Percentiles rank a stretch among this genome's conserved stretches.
phyloP scores from a whole-genome alignment of 805 yeast genomes.

The Lachancea kluyveri region DNA sequence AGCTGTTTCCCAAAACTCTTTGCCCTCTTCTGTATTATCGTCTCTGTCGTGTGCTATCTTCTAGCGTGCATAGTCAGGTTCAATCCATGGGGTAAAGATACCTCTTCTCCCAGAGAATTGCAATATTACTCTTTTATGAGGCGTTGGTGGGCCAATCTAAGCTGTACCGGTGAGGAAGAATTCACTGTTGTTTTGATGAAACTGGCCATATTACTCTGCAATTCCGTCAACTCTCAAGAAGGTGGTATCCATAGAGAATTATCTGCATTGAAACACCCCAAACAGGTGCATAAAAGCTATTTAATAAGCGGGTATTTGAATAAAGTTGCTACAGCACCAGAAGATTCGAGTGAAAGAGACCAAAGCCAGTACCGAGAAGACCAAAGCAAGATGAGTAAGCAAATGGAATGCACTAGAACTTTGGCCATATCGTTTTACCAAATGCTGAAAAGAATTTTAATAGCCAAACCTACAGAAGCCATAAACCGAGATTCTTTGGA shows the following conservation, averaged over 20 bases:
- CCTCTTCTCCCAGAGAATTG: slow-evolving; percentile 18
- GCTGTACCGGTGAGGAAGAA: slow-evolving; percentile 30
- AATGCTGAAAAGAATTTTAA: too few relatives aligned
- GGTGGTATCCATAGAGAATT: slow-evolving; percentile 25
- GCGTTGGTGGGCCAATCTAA: slow-evolving; percentile 25
- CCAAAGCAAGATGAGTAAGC: background rate
- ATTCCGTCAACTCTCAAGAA: slow-evolving; percentile 16
- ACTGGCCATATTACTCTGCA: slow-evolving; percentile 20
- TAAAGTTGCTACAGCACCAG: slow-evolving; percentile 13
- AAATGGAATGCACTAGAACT: background rate
- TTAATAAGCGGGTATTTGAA: slow-evolving; percentile 21
- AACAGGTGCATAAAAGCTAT: slow-evolving; percentile 14
- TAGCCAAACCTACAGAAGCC: too few relatives aligned
- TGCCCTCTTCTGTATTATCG: slow-evolving; percentile 40
- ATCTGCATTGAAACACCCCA: slow-evolving; percentile 16
- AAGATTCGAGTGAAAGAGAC: slow-evolving; percentile 5
- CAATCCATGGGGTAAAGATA: slow-evolving; percentile 17
- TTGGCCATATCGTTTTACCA: too few relatives aligned
- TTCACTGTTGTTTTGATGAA: slow-evolving; percentile 19
- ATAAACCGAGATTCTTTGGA: background rate
- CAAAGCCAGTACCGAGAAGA: slow-evolving; percentile 1
- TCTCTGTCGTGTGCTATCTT: slow-evolving; percentile 49
- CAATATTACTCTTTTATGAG: slow-evolving; percentile 27
- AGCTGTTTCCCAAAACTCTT: slow-evolving; percentile 66
- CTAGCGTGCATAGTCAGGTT: slow-evolving; percentile 56